Evolutionary conservation across 2,329 filamentous ascomycete genomes (phyloP).

Genomic region (Aspergillus fijiensis): DNA sequence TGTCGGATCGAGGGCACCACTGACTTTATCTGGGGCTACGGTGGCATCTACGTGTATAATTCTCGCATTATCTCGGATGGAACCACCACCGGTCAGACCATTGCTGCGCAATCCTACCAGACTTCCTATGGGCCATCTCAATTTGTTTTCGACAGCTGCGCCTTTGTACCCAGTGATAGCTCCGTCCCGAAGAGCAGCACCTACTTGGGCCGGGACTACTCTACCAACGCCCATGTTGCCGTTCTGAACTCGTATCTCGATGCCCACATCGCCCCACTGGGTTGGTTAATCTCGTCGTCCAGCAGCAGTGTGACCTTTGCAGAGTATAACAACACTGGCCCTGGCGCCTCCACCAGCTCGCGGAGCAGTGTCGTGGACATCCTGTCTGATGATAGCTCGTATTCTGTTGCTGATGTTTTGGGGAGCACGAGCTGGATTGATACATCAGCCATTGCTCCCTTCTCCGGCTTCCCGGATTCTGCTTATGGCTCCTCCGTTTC

Average conservation of each 20-base stretch:
- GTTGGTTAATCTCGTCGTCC: neutral
- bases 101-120: neutral
- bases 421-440: neutral
- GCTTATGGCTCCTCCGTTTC: neutral
- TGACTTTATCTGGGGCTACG: slow-evolving; percentile 1
- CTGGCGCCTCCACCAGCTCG: neutral
- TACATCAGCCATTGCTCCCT: neutral
- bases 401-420: neutral
- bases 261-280: neutral
- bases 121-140: neutral
- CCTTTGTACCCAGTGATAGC: neutral
- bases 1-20: slow-evolving; percentile 2
- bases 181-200: neutral
- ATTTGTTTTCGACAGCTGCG: neutral
- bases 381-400: neutral
- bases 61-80: neutral
- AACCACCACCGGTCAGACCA: neutral
- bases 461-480: neutral
- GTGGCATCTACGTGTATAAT: slow-evolving; percentile 1
- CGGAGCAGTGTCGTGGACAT: neutral
- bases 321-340: slow-evolving; percentile 1
- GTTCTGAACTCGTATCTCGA: neutral
- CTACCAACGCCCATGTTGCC: neutral
- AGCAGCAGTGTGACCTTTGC: neutral
- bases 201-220: neutral